Evolutionary conservation across 306 rosid genomes (phyloP).

Genomic region (Sechiopsis laciniata): DNA sequence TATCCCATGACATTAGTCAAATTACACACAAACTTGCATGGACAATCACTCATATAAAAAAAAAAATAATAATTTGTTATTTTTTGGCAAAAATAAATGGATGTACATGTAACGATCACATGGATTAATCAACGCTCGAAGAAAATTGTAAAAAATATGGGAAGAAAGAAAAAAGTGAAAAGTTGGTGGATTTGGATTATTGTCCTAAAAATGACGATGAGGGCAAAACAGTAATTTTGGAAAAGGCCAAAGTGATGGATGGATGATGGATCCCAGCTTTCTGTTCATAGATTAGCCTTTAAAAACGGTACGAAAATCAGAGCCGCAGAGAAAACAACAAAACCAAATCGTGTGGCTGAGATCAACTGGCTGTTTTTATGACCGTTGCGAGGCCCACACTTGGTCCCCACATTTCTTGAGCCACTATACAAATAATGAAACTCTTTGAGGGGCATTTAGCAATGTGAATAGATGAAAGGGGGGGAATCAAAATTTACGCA

Average conservation of each 20-base stretch:
- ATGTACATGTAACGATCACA: not conserved
- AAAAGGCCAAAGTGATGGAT: not conserved
- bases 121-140: not conserved
- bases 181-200: not conserved
- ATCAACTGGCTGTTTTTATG: conserved; percentile 28
- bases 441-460: no score
- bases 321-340: conserved; percentile 19
- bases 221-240: not conserved
- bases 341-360: conserved; percentile 17
- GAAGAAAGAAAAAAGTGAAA: not conserved
- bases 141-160: not conserved
- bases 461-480: no score
- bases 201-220: not conserved
- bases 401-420: no score
- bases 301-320: conserved; percentile 28
- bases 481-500: no score
- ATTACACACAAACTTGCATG: no score
- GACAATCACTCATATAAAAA: no score
- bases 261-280: not conserved
- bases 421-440: no score
- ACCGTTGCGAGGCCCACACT: no score
- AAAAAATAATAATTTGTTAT: no score
- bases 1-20: no score
- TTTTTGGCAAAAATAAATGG: not conserved
- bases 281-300: not conserved